A percentile compares a stretch with the other conserved stretches of the same genome.
Evolutionary conservation across 495 filamentous ascomycete species (phyloP).

Genomic region (Hypoxylon trugodes): DNA sequence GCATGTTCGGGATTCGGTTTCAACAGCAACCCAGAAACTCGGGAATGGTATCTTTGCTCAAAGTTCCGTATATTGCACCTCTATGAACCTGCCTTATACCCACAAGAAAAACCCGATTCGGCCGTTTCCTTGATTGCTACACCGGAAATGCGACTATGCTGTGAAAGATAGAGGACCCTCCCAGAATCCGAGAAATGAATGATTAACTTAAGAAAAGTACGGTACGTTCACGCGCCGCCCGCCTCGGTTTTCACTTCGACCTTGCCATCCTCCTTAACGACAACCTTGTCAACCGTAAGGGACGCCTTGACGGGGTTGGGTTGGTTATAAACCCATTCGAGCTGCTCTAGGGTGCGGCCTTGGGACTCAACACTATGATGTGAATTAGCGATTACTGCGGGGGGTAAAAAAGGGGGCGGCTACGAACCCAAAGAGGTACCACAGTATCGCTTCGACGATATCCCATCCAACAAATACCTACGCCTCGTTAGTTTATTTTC

Average conservation of each 20-base stretch:
- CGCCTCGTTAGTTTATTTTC: not conserved
- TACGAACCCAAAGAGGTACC: slow-evolving; percentile 61
- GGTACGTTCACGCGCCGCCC: slow-evolving; percentile 13
- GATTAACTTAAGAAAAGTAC: no score
- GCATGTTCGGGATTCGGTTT: no score
- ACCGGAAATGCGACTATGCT: no score
- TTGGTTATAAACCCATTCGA: slow-evolving; percentile 61
- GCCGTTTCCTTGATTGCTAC: no score
- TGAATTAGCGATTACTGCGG: slow-evolving; percentile 3
- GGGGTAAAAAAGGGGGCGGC: not conserved
- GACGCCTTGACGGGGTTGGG: slow-evolving; percentile 60
- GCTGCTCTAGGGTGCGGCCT: slow-evolving; percentile 60
- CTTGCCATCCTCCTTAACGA: slow-evolving; percentile 60
- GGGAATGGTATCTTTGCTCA: no score
- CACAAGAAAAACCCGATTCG: no score
- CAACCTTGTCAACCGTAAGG: slow-evolving; percentile 61
- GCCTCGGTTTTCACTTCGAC: slow-evolving; percentile 61
- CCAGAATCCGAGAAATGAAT: no score
- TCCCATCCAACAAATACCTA: slow-evolving; percentile 58
- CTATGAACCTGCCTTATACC: no score
- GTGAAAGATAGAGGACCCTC: no score
- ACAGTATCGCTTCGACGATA: slow-evolving; percentile 52
- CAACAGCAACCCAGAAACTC: no score
- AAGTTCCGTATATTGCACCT: no score
- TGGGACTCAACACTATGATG: slow-evolving; percentile 56